phyloP scores from a whole-genome alignment of 805 yeast species.

The Yarrowia sp. region DNA sequence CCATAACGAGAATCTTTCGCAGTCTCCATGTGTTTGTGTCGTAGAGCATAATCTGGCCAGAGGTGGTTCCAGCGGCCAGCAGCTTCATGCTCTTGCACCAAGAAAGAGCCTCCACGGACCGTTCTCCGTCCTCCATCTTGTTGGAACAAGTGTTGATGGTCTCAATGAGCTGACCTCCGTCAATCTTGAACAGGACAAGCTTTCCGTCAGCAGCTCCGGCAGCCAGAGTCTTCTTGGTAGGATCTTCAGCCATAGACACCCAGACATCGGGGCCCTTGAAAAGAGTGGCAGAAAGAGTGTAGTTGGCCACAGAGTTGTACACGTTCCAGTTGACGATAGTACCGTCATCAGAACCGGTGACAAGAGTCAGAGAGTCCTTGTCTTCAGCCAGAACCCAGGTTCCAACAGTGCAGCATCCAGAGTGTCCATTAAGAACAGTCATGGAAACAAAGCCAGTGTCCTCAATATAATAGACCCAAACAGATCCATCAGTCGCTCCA shows the following conservation, averaged over 20 bases:
- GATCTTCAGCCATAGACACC: conserved; percentile 63
- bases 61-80: conserved; percentile 84
- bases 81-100: conserved; percentile 69
- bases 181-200: conserved; percentile 71
- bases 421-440: conserved; percentile 53
- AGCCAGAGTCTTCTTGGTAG: conserved; percentile 57
- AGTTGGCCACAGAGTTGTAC: conserved; percentile 66
- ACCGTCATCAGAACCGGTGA: conserved; percentile 83
- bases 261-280: conserved; percentile 84
- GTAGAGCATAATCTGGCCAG: conserved; percentile 78
- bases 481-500: conserved; percentile 89
- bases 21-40: conserved; percentile 85
- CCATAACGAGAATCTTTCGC: conserved; percentile 63
- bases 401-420: conserved; percentile 76
- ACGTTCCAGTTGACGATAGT: conserved; percentile 86
- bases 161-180: conserved; percentile 67
- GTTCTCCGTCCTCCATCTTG: conserved; percentile 50
- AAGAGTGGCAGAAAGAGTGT: conserved; percentile 44
- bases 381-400: conserved; percentile 61
- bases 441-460: conserved; percentile 34
- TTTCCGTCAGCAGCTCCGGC: conserved; percentile 88
- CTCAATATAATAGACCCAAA: conserved; percentile 85
- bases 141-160: conserved; percentile 55
- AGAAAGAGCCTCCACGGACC: conserved; percentile 67
- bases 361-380: conserved; percentile 58